Evolutionary conservation across 208 protist species (phyloP).

Genomic region (Leishmania guyanensis): DNA sequence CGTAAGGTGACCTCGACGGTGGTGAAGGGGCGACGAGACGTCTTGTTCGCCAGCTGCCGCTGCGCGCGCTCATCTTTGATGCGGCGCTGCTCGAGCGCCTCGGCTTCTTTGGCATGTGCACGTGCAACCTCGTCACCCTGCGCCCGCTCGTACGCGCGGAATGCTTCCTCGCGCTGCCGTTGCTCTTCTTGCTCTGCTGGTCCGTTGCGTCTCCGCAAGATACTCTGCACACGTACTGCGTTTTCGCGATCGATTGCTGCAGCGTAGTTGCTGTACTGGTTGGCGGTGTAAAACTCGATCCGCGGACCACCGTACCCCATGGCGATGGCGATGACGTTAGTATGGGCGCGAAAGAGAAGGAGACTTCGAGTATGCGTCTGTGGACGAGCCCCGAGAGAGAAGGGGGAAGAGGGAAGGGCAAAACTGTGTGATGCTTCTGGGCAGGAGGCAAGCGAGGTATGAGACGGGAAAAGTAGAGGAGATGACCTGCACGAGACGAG

Average conservation of each 20-base stretch:
- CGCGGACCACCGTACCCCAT: conserved; percentile 65
- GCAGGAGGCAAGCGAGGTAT: neutral
- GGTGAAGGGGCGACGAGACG: conserved; percentile 8
- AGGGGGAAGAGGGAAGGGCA: neutral
- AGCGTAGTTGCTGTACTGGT: conserved; percentile 64
- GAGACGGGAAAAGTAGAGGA: neutral
- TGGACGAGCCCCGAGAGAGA: neutral
- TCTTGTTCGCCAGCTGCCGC: conserved; percentile 13
- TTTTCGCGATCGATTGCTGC: conserved; percentile 67
- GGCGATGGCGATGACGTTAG: conserved; percentile 8
- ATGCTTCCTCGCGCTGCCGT: conserved; percentile 31
- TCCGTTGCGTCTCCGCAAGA: conserved; percentile 31
- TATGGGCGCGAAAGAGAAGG: neutral
- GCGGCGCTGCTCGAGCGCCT: conserved; percentile 29
- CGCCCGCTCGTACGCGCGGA: conserved; percentile 31
- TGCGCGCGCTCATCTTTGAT: conserved; percentile 31
- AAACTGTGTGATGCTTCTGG: neutral
- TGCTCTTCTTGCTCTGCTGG: conserved; percentile 28
- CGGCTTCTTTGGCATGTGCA: conserved; percentile 19
- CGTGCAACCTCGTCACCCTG: conserved; percentile 29
- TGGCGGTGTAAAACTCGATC: conserved; percentile 66
- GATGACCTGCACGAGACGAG: neutral
- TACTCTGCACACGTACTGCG: conserved; percentile 50
- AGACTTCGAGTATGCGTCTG: neutral
- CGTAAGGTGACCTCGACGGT: conserved; percentile 21